These are phyloP conservation scores for Mycosphaerella sp. DNA, from an alignment of 2,329 filamentous ascomycete genomes.

Conservation along the genomic window DNA sequence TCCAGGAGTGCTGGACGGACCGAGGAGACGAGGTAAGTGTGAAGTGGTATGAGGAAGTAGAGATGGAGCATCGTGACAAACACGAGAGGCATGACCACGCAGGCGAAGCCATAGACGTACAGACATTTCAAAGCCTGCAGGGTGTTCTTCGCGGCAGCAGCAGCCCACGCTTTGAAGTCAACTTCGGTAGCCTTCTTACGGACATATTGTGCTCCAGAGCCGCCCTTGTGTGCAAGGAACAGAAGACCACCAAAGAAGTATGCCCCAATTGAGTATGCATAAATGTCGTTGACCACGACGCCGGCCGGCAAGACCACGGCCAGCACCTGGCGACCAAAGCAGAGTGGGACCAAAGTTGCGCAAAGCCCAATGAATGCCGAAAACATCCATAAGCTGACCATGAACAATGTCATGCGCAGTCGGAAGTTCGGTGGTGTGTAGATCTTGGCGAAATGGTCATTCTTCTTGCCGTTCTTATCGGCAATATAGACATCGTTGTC, in stretches of 20 bases:
- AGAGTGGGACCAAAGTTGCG: slow-evolving; percentile 76
- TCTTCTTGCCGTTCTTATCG: slow-evolving; percentile 33
- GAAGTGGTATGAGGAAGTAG: slow-evolving; percentile 79
- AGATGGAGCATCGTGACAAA: slow-evolving; percentile 77
- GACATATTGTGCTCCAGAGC: slow-evolving; percentile 7
- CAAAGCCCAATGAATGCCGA: slow-evolving; percentile 80
- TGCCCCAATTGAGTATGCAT: slow-evolving; percentile 87
- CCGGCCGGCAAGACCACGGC: slow-evolving; percentile 63
- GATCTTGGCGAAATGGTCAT: slow-evolving; percentile 47
- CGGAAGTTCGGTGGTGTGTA: slow-evolving; percentile 82
- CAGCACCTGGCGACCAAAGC: slow-evolving; percentile 77
- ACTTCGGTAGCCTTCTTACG: slow-evolving; percentile 18
- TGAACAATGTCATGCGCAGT: slow-evolving; percentile 73
- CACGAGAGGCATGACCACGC: slow-evolving; percentile 73
- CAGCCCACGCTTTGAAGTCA: slow-evolving; percentile 24
- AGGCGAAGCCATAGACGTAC: slow-evolving; percentile 71
- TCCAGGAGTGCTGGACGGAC: slow-evolving; percentile 12
- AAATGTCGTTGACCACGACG: slow-evolving; percentile 83
- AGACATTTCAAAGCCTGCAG: slow-evolving; percentile 48
- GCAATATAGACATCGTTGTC: slow-evolving; percentile 47
- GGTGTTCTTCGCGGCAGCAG: slow-evolving; percentile 20
- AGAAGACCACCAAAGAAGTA: slow-evolving; percentile 67
- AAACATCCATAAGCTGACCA: slow-evolving; percentile 87
- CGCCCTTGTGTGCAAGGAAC: slow-evolving; percentile 46
- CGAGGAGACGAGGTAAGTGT: slow-evolving; percentile 58